Conservation (phyloP, 345 rosid species). For the Pistacia integerrima region DNA sequence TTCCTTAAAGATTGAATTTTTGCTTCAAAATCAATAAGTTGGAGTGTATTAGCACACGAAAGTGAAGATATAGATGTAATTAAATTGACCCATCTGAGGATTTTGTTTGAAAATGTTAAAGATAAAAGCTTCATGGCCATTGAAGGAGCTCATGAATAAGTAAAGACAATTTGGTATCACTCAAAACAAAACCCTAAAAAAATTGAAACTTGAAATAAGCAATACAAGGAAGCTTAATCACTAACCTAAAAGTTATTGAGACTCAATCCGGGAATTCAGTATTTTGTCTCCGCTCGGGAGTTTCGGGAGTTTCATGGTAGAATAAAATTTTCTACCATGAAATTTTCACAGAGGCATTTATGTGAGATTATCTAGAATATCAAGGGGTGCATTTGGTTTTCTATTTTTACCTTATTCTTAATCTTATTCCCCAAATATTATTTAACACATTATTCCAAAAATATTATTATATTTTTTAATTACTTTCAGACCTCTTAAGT, state of each 20-base stretch:
- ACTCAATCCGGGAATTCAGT: background rate
- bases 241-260: conserved; percentile 23
- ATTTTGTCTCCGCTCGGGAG: too few species aligned
- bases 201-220: background rate
- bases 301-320: too few species aligned
- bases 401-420: too few species aligned
- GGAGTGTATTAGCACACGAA: conserved; percentile 34
- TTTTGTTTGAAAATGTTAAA: conserved; percentile 29
- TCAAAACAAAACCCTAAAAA: background rate
- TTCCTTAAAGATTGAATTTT: conserved; percentile 36
- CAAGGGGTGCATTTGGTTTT: too few species aligned
- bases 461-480: too few species aligned
- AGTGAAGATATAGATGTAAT: conserved; percentile 34
- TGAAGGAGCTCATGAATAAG: conserved; percentile 19
- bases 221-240: background rate
- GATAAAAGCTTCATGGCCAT: conserved; percentile 39
- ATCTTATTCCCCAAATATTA: too few species aligned
- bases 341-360: too few species aligned
- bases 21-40: conserved; percentile 29
- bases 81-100: conserved; percentile 29
- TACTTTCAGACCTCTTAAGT: too few species aligned
- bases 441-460: too few species aligned
- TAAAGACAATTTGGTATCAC: background rate
- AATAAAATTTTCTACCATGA: too few species aligned
- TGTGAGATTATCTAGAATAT: too few species aligned